These are phyloP conservation scores for Chytridiales sp. DNA, from an alignment of 371 early-diverging fungal species.

Conservation along the genomic window DNA sequence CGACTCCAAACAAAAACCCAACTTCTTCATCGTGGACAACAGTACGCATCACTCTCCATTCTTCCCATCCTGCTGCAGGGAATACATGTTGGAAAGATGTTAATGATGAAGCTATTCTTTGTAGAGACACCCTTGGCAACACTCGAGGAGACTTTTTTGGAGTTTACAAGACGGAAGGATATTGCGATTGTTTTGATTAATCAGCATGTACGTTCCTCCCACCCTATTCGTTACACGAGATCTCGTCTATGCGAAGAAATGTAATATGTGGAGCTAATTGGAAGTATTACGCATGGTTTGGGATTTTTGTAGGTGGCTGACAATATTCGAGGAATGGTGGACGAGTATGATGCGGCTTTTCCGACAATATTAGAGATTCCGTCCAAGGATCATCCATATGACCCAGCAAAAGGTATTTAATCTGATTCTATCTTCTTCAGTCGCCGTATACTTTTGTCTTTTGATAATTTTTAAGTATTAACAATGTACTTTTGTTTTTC, in stretches of 20 bases:
- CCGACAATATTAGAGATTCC: constrained; percentile 98
- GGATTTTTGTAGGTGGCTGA: constrained; percentile 77
- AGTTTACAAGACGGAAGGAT: constrained; percentile 90
- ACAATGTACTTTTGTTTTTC: constrained; percentile 43
- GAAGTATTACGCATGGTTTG: too few species aligned
- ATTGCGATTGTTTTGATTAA: constrained; percentile 97
- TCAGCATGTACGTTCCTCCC: constrained; percentile 84
- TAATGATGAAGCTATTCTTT: constrained; percentile 3
- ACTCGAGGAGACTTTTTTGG: constrained; percentile 86
- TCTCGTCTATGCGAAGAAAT: too few species aligned
- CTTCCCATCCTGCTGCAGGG: constrained; percentile 1
- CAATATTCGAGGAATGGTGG: constrained; percentile 84
- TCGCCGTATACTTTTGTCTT: background rate
- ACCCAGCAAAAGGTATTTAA: constrained; percentile 43
- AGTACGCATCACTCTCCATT: constrained; percentile 54
- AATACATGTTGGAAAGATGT: constrained; percentile 13
- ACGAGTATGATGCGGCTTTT: constrained; percentile 88
- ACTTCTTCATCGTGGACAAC: constrained; percentile 93
- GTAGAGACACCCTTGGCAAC: constrained; percentile 85
- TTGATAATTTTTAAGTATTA: background rate
- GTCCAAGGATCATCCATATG: constrained; percentile 97
- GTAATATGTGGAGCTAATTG: too few species aligned
- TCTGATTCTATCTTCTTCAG: background rate
- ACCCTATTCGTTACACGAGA: too few species aligned
- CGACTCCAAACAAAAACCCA: constrained; percentile 66